phyloP scores from a whole-genome alignment of 139 green algal species.

The Chlorella sp. region DNA sequence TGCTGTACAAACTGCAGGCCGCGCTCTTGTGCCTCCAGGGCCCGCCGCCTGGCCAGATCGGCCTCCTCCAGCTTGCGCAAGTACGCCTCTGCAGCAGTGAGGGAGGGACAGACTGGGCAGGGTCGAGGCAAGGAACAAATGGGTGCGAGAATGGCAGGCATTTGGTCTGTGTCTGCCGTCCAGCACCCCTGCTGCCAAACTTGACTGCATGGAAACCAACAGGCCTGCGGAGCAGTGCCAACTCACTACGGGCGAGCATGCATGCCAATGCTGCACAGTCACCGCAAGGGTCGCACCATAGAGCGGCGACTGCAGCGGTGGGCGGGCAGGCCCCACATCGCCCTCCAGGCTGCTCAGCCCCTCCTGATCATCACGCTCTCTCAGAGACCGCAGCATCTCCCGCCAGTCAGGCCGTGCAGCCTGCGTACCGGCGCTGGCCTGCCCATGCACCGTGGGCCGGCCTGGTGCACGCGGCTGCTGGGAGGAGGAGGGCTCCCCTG shows the following conservation, averaged over 20 bases:
- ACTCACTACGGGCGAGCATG: too few species aligned
- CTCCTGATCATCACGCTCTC: neutral
- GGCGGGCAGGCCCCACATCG: neutral
- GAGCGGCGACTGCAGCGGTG: neutral
- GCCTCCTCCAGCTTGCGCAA: neutral
- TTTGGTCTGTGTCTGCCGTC: too few species aligned
- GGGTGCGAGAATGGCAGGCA: too few species aligned
- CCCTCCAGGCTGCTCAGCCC: neutral
- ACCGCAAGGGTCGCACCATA: neutral
- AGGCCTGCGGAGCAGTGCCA: too few species aligned
- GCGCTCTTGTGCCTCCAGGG: conserved; percentile 4
- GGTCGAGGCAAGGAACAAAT: neutral
- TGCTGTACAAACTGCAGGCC: neutral
- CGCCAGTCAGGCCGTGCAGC: neutral
- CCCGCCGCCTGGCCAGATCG: neutral
- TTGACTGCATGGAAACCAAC: too few species aligned
- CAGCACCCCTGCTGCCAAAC: too few species aligned
- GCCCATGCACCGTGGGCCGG: neutral
- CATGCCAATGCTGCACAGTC: too few species aligned
- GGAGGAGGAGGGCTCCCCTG: neutral
- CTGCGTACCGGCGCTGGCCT: neutral
- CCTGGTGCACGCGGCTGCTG: neutral
- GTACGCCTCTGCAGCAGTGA: neutral
- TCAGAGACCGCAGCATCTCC: neutral
- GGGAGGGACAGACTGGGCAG: too few species aligned